These are phyloP conservation scores for Arthrinium puccinioides DNA, from an alignment of 2,329 filamentous ascomycete species.

Conservation along the genomic window DNA sequence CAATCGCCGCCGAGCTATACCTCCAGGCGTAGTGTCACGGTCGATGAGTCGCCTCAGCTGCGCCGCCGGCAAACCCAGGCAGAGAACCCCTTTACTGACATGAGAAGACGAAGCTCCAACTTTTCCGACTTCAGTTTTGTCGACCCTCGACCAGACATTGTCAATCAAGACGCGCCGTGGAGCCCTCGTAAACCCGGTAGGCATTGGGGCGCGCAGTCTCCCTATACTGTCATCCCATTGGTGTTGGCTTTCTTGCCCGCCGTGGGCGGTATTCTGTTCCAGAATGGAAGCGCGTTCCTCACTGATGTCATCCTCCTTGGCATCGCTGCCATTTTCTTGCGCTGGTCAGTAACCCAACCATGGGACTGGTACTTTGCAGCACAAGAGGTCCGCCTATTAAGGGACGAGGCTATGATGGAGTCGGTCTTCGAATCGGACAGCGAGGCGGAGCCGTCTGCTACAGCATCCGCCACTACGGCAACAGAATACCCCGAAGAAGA, in stretches of 20 bases:
- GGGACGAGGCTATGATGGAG: constrained; percentile 36
- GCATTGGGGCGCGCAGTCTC: constrained; percentile 46
- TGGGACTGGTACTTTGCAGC: constrained; percentile 79
- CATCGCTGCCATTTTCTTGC: constrained; percentile 77
- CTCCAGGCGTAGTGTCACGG: constrained; percentile 33
- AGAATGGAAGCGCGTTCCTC: constrained; percentile 74
- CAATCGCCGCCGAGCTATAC: constrained; percentile 28
- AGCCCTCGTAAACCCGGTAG: constrained; percentile 36
- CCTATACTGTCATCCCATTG: constrained; percentile 75
- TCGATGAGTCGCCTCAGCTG: constrained; percentile 24
- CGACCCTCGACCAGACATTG: constrained; percentile 57
- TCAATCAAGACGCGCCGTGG: constrained; percentile 66
- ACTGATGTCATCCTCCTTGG: constrained; percentile 79
- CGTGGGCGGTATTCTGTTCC: constrained; percentile 75
- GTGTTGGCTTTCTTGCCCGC: constrained; percentile 80
- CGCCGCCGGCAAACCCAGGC: constrained; percentile 17
- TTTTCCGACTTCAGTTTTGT: constrained; percentile 70
- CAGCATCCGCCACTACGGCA: constrained; percentile 12
- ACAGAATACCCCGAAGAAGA: constrained; percentile 39
- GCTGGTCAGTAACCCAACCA: constrained; percentile 85
- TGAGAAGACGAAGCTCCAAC: constrained; percentile 64
- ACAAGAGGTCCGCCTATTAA: constrained; percentile 48
- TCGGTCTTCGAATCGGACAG: constrained; percentile 37
- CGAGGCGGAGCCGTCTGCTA: constrained; percentile 25
- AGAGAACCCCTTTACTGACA: constrained; percentile 16